Conservation (phyloP, 192 early-diverging fungal species). For the Rhizophagus clarus region DNA sequence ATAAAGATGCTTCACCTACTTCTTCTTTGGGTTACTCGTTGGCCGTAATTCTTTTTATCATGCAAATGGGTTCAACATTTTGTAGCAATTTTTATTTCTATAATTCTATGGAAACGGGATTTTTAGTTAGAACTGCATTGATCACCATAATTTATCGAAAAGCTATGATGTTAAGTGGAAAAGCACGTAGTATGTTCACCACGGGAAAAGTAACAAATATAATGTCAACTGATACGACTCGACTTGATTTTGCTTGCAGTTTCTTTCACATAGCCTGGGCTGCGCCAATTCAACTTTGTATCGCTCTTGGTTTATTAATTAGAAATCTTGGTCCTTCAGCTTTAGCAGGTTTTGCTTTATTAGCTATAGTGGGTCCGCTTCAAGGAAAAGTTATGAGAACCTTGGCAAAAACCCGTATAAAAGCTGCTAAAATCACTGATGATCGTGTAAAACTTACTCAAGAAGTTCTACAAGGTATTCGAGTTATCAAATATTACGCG, state of each 20-base stretch:
- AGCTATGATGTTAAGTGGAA: constrained; percentile 48
- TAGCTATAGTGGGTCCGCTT: constrained; percentile 46
- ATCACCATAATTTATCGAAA: constrained; percentile 57
- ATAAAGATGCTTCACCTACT: constrained; percentile 15
- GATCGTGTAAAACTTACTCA: constrained; percentile 70
- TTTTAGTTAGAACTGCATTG: constrained; percentile 43
- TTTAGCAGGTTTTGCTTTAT: constrained; percentile 60
- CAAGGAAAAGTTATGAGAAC: constrained; percentile 37
- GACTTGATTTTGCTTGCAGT: constrained; percentile 53
- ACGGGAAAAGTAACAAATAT: constrained; percentile 76
- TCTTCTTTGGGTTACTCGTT: constrained; percentile 40
- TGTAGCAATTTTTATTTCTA: constrained; percentile 49
- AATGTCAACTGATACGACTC: constrained; percentile 72
- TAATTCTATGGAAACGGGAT: constrained; percentile 43
- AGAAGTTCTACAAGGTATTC: constrained; percentile 70
- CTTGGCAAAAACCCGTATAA: constrained; percentile 41
- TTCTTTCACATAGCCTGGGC: constrained; percentile 54
- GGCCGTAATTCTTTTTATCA: constrained; percentile 39
- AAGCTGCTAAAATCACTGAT: constrained; percentile 63
- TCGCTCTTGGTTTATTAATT: constrained; percentile 48
- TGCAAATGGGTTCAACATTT: constrained; percentile 46
- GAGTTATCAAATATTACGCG: constrained; percentile 73
- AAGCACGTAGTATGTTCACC: constrained; percentile 46
- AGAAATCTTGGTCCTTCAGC: constrained; percentile 62
- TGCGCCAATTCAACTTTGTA: constrained; percentile 43